phyloP scores from a whole-genome alignment of 495 filamentous ascomycete genomes.

The Penicillium odoratum region DNA sequence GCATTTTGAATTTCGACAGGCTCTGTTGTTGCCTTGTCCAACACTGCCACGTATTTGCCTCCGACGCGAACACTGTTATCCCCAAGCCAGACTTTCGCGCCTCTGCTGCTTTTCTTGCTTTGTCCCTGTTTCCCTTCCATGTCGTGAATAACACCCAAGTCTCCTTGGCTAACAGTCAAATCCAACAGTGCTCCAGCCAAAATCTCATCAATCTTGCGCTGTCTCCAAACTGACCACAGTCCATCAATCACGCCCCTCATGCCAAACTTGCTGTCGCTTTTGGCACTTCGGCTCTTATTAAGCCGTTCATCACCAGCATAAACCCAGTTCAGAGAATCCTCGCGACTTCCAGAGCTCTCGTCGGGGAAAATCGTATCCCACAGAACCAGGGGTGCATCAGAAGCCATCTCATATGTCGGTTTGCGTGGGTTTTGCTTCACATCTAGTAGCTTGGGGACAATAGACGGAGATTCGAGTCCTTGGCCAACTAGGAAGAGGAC shows the following conservation, averaged over 20 bases:
- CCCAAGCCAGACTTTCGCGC: slow-evolving; percentile 70
- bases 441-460: slow-evolving; percentile 75
- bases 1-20: slow-evolving; percentile 72
- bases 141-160: slow-evolving; percentile 25
- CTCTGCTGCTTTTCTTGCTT: slow-evolving; percentile 31
- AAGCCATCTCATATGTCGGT: slow-evolving; percentile 87
- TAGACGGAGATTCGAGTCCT: slow-evolving; percentile 71
- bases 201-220: slow-evolving; percentile 85
- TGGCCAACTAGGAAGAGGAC: slow-evolving; percentile 91
- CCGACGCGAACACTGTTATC: slow-evolving; percentile 56
- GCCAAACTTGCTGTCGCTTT: slow-evolving; percentile 58
- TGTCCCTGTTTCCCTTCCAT: slow-evolving; percentile 25
- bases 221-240: slow-evolving; percentile 80
- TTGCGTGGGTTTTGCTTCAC: slow-evolving; percentile 63
- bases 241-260: slow-evolving; percentile 66
- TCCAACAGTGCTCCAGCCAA: slow-evolving; percentile 68
- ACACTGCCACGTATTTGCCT: slow-evolving; percentile 70
- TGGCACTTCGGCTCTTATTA: slow-evolving; percentile 28
- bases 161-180: slow-evolving; percentile 54
- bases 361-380: slow-evolving; percentile 93
- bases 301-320: slow-evolving; percentile 62
- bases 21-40: slow-evolving; percentile 64
- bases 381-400: slow-evolving; percentile 82
- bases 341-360: slow-evolving; percentile 41
- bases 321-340: slow-evolving; percentile 76